A percentile compares a stretch with the other conserved stretches of the same genome.
These are phyloP conservation scores for Serendipita sp. DNA, from an alignment of 768 basidiomycete species.

Conservation along the genomic window DNA sequence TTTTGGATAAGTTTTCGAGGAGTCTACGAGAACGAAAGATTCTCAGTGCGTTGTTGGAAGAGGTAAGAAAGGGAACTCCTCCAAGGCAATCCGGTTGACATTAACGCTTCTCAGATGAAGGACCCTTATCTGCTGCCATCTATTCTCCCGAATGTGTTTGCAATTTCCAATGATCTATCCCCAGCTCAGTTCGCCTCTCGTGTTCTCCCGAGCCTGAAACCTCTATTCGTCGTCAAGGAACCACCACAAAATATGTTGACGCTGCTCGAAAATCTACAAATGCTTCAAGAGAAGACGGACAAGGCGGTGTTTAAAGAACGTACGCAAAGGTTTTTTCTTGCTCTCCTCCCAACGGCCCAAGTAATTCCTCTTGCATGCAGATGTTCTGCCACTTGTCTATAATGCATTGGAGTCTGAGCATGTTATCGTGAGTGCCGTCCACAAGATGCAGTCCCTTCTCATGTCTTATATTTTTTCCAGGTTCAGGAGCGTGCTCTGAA, in stretches of 20 bases:
- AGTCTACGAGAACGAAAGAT: constrained; percentile 78
- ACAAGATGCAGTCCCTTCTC: not conserved
- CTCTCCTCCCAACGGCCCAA: not conserved
- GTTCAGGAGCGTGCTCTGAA: constrained; percentile 86
- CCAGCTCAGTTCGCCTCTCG: constrained; percentile 63
- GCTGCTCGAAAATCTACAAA: constrained; percentile 70
- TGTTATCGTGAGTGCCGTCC: constrained; percentile 36
- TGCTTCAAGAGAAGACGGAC: constrained; percentile 81
- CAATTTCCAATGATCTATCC: constrained; percentile 64
- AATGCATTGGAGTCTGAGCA: constrained; percentile 95
- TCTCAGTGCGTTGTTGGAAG: constrained; percentile 81
- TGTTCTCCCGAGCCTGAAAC: constrained; percentile 79
- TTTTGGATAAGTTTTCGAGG: constrained; percentile 75
- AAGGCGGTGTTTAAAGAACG: constrained; percentile 78
- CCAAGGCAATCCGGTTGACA: not conserved
- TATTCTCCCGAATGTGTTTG: constrained; percentile 89
- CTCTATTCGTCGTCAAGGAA: constrained; percentile 79
- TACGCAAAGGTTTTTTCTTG: constrained; percentile 27
- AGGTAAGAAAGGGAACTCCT: constrained; percentile 54
- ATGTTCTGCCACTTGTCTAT: constrained; percentile 92
- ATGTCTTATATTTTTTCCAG: constrained; percentile 21
- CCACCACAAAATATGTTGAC: constrained; percentile 97
- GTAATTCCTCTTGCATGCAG: constrained; percentile 26
- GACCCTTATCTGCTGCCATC: constrained; percentile 86
- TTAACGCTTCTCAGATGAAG: constrained; percentile 50